Conservation (phyloP, 257 asterid genomes). For the Lycium barbarum region DNA sequence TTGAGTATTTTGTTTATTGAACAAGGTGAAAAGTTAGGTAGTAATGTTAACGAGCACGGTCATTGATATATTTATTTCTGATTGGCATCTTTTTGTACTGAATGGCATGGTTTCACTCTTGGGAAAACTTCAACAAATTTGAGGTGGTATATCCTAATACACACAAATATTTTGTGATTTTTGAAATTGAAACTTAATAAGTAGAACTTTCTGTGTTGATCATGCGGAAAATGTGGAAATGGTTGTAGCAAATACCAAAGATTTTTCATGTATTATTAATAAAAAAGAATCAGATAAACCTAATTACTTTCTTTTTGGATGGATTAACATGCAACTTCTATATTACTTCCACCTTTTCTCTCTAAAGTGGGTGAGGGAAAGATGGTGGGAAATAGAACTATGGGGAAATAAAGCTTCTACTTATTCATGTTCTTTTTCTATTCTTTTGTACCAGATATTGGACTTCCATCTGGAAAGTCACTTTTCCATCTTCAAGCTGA, state of each 20-base stretch:
- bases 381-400: background rate
- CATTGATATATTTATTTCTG: background rate
- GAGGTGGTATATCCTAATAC: background rate
- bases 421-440: constrained; percentile 28
- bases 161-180: background rate
- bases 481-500: constrained; percentile 99
- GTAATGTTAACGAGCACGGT: background rate
- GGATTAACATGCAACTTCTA: background rate
- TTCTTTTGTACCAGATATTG: constrained; percentile 65
- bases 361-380: background rate
- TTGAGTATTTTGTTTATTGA: background rate
- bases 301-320: background rate
- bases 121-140: background rate
- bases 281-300: background rate
- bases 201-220: background rate
- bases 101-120: background rate
- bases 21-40: background rate
- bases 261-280: background rate
- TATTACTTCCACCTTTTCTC: constrained; percentile 23
- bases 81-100: background rate
- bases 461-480: constrained; percentile 98
- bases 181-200: background rate
- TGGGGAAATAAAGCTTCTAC: constrained; percentile 7
- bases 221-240: background rate
- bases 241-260: background rate